These are phyloP conservation scores for Colletotrichum chlorophyti DNA, from an alignment of 2,329 filamentous ascomycete genomes.

Conservation along the genomic window DNA sequence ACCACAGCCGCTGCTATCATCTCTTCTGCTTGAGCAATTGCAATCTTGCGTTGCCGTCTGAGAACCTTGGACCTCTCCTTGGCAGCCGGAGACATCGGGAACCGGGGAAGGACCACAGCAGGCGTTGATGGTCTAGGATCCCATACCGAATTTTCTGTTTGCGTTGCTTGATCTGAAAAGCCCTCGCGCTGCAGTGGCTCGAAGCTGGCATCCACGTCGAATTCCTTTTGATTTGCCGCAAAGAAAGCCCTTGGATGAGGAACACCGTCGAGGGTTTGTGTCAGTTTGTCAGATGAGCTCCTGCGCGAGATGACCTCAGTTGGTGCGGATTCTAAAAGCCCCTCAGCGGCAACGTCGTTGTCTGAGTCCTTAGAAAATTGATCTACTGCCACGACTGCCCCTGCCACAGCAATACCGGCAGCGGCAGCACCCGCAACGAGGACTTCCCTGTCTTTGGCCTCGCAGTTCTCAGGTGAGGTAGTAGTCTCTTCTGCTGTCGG, in stretches of 20 bases:
- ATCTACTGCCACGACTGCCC: background rate
- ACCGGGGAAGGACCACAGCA: conserved; percentile 52
- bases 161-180: conserved; percentile 20
- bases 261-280: conserved; percentile 17
- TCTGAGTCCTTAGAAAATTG: background rate
- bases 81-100: conserved; percentile 43
- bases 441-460: background rate
- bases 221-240: background rate
- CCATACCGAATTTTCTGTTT: conserved; percentile 26
- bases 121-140: conserved; percentile 55
- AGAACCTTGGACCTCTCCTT: conserved; percentile 51
- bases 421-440: conserved; percentile 1
- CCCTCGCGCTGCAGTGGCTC: conserved; percentile 2
- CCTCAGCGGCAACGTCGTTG: background rate
- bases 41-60: conserved; percentile 51
- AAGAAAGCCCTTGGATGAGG: background rate
- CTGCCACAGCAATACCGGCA: conserved; percentile 7
- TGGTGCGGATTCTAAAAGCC: background rate
- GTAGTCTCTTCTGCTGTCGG: background rate
- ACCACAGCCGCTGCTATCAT: conserved; percentile 60
- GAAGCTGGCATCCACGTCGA: conserved; percentile 13
- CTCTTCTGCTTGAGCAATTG: conserved; percentile 57
- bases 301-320: conserved; percentile 1
- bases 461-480: background rate
- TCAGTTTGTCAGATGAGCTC: conserved; percentile 26